Evolutionary conservation across 305 asterid genomes (phyloP), one percentile per base, ranked within the genome.

Genomic region (Fraxinus sp.): DNA sequence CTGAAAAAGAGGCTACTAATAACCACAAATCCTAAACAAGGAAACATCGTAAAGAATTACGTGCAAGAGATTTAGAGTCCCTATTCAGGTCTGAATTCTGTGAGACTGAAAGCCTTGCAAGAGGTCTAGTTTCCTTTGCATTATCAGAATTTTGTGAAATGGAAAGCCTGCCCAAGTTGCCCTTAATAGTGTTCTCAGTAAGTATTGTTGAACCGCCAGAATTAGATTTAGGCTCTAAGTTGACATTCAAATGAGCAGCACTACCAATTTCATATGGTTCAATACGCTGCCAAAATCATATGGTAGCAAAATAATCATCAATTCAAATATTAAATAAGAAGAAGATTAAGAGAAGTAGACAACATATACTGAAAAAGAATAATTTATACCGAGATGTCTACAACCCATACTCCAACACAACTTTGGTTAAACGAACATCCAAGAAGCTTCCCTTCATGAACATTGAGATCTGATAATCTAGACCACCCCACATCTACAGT

Each of bases 341-440:
- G 81, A 85, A 46, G 28, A 55, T 72, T 62, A 79, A 83, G 36
- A 80, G 81, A 35, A 80, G 78, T 20, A 28, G 77, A 76, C 30
- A 64, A 4, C 1, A 49, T n/a, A n/a, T 55, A 76, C 57, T 74
- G 80, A 57, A 59, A 44, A 64, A 57, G 71, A 37, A 82, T 73
- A 77, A 16, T 79, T 78, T 35, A 49, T 91, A 97, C 98, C 93
- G 97, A 92, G 79, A 97, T 94, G 89, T 94, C 99, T 62, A 94
- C 99, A 78, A 97, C 98, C 99, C 99, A 97, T 74, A 97, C 97
- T 81, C 99, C 98, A 81, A 97, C 99, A 84, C 99, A 97, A 86
- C 98, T 97, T 89, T 97, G 99, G 88, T 97, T 97, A 88, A 90
- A 95, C 68, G 99, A 97, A 89, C 98, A 97, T 84, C 98, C 99